These are phyloP conservation scores for Diaporthe capsici DNA, from an alignment of 2,329 filamentous ascomycete species.

Conservation along the genomic window DNA sequence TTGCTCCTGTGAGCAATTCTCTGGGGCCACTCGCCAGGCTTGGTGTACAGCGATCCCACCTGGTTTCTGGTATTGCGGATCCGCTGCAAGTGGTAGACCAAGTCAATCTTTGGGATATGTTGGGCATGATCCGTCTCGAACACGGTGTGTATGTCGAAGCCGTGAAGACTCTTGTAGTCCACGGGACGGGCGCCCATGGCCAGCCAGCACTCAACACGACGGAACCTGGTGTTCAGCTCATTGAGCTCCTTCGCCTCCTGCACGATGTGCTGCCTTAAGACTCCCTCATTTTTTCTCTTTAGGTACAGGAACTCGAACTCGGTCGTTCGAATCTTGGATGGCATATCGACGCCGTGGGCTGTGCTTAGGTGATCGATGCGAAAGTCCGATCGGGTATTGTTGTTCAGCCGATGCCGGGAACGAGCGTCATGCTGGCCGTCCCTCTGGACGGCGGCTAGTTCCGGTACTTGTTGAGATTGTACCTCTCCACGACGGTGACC, in stretches of 20 bases:
- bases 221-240: no score
- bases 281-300: no score
- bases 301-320: no score
- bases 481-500: no score
- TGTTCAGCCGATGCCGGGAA: no score
- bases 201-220: background rate
- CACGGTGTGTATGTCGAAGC: background rate
- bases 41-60: no score
- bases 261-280: no score
- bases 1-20: no score
- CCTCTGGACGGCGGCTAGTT: background rate
- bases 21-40: no score
- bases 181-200: accelerated
- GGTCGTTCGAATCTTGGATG: background rate
- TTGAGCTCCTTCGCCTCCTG: no score
- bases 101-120: accelerated
- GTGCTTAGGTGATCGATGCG: background rate
- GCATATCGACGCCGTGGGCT: background rate
- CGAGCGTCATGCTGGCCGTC: background rate
- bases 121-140: background rate
- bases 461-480: no score
- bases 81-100: background rate
- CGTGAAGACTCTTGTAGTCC: background rate
- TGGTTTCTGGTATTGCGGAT: no score
- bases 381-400: background rate